phyloP scores from a whole-genome alignment of 495 filamentous ascomycete species.

The Annulohypoxylon bovei region DNA sequence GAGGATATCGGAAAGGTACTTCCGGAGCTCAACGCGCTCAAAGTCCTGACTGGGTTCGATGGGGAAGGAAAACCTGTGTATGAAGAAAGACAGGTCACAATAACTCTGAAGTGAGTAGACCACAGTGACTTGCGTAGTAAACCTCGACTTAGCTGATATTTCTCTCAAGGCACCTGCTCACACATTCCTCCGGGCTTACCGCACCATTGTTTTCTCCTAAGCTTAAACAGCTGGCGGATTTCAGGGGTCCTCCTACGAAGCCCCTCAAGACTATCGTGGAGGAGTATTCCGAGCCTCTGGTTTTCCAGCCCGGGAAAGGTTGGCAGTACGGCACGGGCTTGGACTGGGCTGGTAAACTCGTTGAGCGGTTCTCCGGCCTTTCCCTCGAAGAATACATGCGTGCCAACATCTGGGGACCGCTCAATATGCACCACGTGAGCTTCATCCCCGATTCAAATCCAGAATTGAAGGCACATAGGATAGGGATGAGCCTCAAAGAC shows the following conservation, averaged over 20 bases:
- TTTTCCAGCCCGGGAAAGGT: slow-evolving; percentile 47
- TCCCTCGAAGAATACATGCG: slow-evolving; percentile 46
- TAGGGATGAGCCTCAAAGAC: slow-evolving; percentile 30
- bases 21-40: slow-evolving; percentile 43
- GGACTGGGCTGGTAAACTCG: slow-evolving; percentile 49
- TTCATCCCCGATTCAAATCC: slow-evolving; percentile 43
- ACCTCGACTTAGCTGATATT: slow-evolving; percentile 31
- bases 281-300: slow-evolving; percentile 47
- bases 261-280: slow-evolving; percentile 40
- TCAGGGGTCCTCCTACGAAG: slow-evolving; percentile 30
- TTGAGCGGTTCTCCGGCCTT: slow-evolving; percentile 42
- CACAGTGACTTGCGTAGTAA: slow-evolving; percentile 4
- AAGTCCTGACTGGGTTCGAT: slow-evolving; percentile 38
- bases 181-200: slow-evolving; percentile 37
- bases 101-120: slow-evolving; percentile 42
- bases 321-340: slow-evolving; percentile 48
- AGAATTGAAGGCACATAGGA: slow-evolving; percentile 45
- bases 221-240: slow-evolving; percentile 33
- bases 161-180: slow-evolving; percentile 34
- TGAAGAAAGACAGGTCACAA: slow-evolving; percentile 25
- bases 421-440: slow-evolving; percentile 42
- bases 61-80: slow-evolving; percentile 31
- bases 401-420: slow-evolving; percentile 34
- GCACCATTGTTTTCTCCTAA: slow-evolving; percentile 26
- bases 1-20: slow-evolving; percentile 43